Base-by-base conservation (phyloP, 495 filamentous ascomycete species). In the Lasiosphaeria hispida region DNA sequence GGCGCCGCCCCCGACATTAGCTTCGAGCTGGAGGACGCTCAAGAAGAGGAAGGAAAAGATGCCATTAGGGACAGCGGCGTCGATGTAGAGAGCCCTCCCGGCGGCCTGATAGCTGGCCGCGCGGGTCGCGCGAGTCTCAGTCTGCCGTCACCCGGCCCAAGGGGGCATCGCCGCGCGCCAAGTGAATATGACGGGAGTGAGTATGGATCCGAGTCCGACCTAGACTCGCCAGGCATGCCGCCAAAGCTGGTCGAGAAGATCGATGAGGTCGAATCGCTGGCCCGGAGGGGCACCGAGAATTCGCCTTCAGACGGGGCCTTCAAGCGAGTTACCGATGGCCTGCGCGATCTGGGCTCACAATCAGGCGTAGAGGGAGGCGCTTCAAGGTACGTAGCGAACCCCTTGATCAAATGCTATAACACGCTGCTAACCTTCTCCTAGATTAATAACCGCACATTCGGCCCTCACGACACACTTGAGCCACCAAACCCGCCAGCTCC, bases 391-490 rank as follows among this genome's bases (percentile, higher is more conserved):
- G 77, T 11, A 6, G 0, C 1, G 23, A 6, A 74, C 23, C 49
- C 55, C 4, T 18, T 11, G 43, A 47, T 49, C 10, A 11, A 37
- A 14, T 2, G 4, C 50, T 44, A 68, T 72, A 40, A 72, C 60
- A 54, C 14, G 17, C 48, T 10, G 38, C 62, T 48, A 47, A 56
- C 63, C 45, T 17, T 14, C 34, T 34, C 19, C 45, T 62, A 95
- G 92, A 66, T 79, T 96, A 56, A 91, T 92, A 64, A 95, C 91
- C 23, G 89, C 91, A 37, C 89, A 97, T 72, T 85, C 87, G 40
- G 90, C 92, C 14, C 80, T 97, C 36, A 85, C 89, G 51, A 87
- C 88, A 35, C 90, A 96, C 69, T 80, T 96, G 37, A 80, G 81
- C n/a, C 86, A 94, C 73, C 90, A 96, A 78, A 89, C 89, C 34